Evolutionary conservation across 1,284 basidiomycete species (phyloP).

Genomic region (Neotropicomus parvogracilis): DNA sequence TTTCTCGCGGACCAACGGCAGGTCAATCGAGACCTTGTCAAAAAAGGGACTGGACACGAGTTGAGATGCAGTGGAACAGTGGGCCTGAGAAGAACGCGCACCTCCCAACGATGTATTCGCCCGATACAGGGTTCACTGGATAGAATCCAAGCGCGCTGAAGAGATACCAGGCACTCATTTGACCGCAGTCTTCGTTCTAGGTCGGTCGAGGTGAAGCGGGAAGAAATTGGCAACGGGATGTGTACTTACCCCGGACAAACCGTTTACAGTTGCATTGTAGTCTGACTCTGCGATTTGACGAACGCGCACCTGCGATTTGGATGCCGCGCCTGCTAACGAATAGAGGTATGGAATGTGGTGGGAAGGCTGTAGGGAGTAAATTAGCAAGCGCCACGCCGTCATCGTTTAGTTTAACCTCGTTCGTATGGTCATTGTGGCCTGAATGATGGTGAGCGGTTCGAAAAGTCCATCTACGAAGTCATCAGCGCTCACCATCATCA

Average conservation of each 20-base stretch:
- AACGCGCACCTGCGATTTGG: slow-evolving; percentile 67
- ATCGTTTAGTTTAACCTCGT: slow-evolving; percentile 50
- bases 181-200: slow-evolving; percentile 85
- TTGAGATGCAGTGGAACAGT: not conserved
- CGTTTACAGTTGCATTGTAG: slow-evolving; percentile 67
- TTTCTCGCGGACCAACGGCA: slow-evolving; percentile 43
- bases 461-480: not conserved
- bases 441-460: not conserved
- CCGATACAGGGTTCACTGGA: slow-evolving; percentile 78
- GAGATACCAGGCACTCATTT: slow-evolving; percentile 86
- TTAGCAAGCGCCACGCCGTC: slow-evolving; percentile 5
- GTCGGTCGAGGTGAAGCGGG: not conserved
- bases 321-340: slow-evolving; percentile 63
- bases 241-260: slow-evolving; percentile 59
- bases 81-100: slow-evolving; percentile 27
- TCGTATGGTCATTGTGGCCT: slow-evolving; percentile 82
- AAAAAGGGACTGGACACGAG: slow-evolving; percentile 43
- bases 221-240: not conserved
- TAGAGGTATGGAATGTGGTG: slow-evolving; percentile 86
- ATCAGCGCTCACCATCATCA: slow-evolving; percentile 45
- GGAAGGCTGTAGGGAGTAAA: slow-evolving; percentile 51
- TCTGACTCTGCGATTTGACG: slow-evolving; percentile 59
- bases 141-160: slow-evolving; percentile 83
- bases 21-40: slow-evolving; percentile 53
- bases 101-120: slow-evolving; percentile 72